These are phyloP conservation scores for Fragilaria radians DNA, from an alignment of 108 stramenopile genomes.

Conservation along the genomic window DNA sequence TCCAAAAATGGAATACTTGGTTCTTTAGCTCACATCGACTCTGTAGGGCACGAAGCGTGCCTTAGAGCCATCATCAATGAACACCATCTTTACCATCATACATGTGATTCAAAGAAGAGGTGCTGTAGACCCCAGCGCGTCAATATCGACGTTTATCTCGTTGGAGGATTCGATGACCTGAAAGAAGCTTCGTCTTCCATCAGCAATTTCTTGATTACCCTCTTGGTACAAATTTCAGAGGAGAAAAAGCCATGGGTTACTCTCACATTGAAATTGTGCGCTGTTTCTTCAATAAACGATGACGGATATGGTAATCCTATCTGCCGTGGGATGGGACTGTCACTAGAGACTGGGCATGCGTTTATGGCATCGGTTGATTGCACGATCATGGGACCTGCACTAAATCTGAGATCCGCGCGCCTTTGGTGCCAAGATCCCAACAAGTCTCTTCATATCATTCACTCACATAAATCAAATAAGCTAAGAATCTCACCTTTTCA, in stretches of 20 bases:
- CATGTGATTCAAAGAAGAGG: conserved; percentile 10
- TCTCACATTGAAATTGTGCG: conserved; percentile 63
- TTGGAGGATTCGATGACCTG: conserved; percentile 73
- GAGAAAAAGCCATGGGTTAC: conserved; percentile 20
- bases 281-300: conserved; percentile 46
- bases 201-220: conserved; percentile 42
- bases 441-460: conserved; percentile 33
- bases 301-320: conserved; percentile 44
- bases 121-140: neutral
- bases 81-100: conserved; percentile 47
- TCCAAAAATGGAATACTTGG: conserved; percentile 20
- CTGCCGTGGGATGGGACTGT: conserved; percentile 63
- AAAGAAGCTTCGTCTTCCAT: conserved; percentile 39
- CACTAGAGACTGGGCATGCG: conserved; percentile 39
- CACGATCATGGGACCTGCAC: conserved; percentile 36
- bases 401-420: conserved; percentile 43
- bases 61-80: conserved; percentile 48
- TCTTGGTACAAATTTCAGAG: conserved; percentile 43
- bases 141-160: conserved; percentile 61
- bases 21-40: conserved; percentile 66
- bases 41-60: conserved; percentile 45
- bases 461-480: conserved; percentile 20
- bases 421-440: conserved; percentile 34
- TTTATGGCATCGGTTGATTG: conserved; percentile 48
- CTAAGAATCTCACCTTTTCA: conserved; percentile 45